Evolutionary conservation across 2,329 filamentous ascomycete species (phyloP).

Genomic region (Penicillium sp.): DNA sequence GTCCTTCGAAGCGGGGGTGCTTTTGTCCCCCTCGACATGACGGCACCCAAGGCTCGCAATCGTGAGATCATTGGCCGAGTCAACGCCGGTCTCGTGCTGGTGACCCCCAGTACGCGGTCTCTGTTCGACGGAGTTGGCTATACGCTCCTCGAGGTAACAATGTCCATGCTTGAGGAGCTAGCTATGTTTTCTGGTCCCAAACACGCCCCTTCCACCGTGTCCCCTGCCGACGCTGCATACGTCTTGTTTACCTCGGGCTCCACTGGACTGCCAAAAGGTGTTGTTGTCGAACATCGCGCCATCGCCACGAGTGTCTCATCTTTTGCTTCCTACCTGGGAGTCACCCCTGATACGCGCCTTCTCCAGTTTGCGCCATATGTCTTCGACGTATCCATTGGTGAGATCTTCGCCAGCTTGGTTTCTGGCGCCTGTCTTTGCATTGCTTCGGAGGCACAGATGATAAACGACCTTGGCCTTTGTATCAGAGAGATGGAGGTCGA

Average conservation of each 20-base stretch:
- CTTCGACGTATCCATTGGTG: background rate
- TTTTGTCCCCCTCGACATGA: background rate
- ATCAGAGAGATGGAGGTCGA: background rate
- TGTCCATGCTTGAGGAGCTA: too few relatives aligned
- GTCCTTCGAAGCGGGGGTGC: background rate
- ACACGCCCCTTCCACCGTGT: too few relatives aligned
- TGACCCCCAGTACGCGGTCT: background rate
- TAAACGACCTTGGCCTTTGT: background rate
- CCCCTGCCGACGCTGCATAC: conserved; percentile 36
- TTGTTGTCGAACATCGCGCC: conserved; percentile 10
- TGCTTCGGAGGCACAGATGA: background rate
- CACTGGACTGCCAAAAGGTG: conserved; percentile 14
- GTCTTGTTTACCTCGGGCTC: conserved; percentile 41
- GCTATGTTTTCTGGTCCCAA: too few relatives aligned
- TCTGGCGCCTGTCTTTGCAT: background rate
- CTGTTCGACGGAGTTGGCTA: background rate
- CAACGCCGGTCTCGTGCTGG: background rate
- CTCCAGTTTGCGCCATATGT: background rate
- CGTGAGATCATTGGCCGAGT: background rate
- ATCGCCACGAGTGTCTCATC: conserved; percentile 1
- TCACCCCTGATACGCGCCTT: background rate
- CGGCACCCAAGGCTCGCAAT: background rate
- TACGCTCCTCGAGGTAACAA: background rate
- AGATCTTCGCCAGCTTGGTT: background rate
- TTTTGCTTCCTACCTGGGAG: background rate